phyloP scores from a whole-genome alignment of 2,329 filamentous ascomycete species.

The Aaosphaeria pasadenensis region DNA sequence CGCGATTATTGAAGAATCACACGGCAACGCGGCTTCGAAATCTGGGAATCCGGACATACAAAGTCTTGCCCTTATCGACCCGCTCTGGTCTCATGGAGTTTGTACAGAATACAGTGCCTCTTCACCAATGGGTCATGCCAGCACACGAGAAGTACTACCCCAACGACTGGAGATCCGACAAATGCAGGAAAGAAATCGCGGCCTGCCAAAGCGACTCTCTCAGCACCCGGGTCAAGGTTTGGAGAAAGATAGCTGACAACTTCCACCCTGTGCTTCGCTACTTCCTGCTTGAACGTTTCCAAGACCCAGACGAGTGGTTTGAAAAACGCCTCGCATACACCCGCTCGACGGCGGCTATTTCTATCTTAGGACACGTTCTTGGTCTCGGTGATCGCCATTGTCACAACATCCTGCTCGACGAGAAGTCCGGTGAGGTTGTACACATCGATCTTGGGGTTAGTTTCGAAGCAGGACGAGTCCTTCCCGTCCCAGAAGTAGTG shows the following conservation, averaged over 20 bases:
- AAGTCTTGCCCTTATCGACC: slow-evolving; percentile 84
- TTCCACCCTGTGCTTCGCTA: slow-evolving; percentile 94
- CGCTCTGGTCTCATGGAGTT: slow-evolving; percentile 94
- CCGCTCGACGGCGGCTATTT: slow-evolving; percentile 88
- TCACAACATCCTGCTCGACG: slow-evolving; percentile 93
- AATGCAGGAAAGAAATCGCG: slow-evolving; percentile 77
- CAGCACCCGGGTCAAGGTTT: slow-evolving; percentile 70
- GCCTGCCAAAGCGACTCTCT: slow-evolving; percentile 67
- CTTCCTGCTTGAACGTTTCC: slow-evolving; percentile 95
- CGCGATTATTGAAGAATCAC: slow-evolving; percentile 81
- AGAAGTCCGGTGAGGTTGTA: slow-evolving; percentile 85
- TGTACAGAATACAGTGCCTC: slow-evolving; percentile 85
- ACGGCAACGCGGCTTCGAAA: slow-evolving; percentile 83
- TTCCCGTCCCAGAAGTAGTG: slow-evolving; percentile 92
- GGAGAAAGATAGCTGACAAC: slow-evolving; percentile 71
- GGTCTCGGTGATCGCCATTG: slow-evolving; percentile 93
- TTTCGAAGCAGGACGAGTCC: slow-evolving; percentile 93
- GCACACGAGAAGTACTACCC: slow-evolving; percentile 87
- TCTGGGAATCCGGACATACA: slow-evolving; percentile 92
- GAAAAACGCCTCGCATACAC: slow-evolving; percentile 85
- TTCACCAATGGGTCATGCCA: slow-evolving; percentile 89
- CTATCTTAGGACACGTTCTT: slow-evolving; percentile 88
- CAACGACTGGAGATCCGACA: slow-evolving; percentile 71
- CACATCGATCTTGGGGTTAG: slow-evolving; percentile 97
- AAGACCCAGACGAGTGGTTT: slow-evolving; percentile 96